Base-by-base conservation (phyloP, 2,329 filamentous ascomycete genomes). In the Microcyclospora pomicola region DNA sequence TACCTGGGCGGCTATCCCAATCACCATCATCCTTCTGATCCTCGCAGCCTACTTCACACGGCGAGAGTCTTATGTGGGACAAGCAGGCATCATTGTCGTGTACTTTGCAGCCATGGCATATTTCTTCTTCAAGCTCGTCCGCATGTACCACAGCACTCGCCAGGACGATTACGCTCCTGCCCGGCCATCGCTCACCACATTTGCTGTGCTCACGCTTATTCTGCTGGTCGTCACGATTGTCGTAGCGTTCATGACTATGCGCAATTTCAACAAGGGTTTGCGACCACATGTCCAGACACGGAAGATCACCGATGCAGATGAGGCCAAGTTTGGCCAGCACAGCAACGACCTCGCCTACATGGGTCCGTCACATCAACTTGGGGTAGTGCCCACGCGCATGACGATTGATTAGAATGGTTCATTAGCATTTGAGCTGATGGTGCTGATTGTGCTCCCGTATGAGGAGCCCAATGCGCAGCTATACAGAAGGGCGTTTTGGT, bases 41-140 rank as follows among this genome's bases (percentile, higher is more conserved):
- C 73, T 80, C 49, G 88, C 88, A 27, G 87, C 82, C 35, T 85
- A 72, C 62, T 92, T 84, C 63, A 87, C 86, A 12, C 80, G 83
- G 34, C 77, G 77, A 48, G 91, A 98, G 61, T 87, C 78, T 55
- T 79, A 77, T 49, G 42, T 69, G 9, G 87, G 88, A 57, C 92
- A 92, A 76, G 63, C 78, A 38, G 54, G 67, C 48, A 77, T 85
- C 55, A 88, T 96, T 51, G 65, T 73, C 62, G 72, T 95, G 40
- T 95, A 93, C 63, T 78, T 94, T 47, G 85, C 81, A 45, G 88
- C 79, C 30, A 73, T 96, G 47, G 84, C 79, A 40, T 98, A 96
- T 67, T 98, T 98, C 68, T 73, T 94, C 57, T 98, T 95, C 75
- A 98, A 98, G 71, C 76, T 98, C 38, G 81, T 91, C 42, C 83